A percentile compares a stretch with the other conserved stretches of the same genome.
Evolutionary conservation across 176 grass and related monocot genomes (phyloP).

Genomic region (Aegilops umbellulata): DNA sequence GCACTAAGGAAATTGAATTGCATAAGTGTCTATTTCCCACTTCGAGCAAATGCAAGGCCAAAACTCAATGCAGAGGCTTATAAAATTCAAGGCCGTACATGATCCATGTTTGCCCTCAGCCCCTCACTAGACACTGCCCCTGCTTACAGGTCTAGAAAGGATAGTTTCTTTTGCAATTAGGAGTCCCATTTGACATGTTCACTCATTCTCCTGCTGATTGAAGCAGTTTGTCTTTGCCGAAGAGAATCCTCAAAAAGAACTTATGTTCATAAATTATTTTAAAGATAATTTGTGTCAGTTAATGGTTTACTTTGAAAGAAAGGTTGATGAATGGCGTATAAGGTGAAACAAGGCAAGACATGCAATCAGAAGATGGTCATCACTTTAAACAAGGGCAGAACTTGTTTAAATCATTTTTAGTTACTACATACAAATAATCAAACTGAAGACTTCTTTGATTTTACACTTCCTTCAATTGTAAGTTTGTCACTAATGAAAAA

Average conservation of each 20-base stretch:
- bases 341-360: background rate
- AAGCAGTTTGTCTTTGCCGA: background rate
- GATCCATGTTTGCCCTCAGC: background rate
- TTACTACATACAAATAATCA: slow-evolving; percentile 20
- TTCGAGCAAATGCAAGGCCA: background rate
- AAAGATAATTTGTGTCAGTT: background rate
- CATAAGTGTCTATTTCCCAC: background rate
- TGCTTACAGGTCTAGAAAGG: background rate
- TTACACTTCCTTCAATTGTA: background rate
- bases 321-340: background rate
- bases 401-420: background rate
- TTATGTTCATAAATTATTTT: background rate
- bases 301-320: slow-evolving; percentile 15
- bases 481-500: background rate
- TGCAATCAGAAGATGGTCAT: background rate
- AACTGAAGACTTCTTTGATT: background rate
- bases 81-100: background rate
- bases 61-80: background rate
- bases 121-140: background rate
- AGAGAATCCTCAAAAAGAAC: background rate
- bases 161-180: background rate
- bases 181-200: background rate
- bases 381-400: background rate
- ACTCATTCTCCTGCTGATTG: background rate
- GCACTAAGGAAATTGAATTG: background rate